phyloP scores from a whole-genome alignment of 345 rosid species.

The Turnera subulata region DNA sequence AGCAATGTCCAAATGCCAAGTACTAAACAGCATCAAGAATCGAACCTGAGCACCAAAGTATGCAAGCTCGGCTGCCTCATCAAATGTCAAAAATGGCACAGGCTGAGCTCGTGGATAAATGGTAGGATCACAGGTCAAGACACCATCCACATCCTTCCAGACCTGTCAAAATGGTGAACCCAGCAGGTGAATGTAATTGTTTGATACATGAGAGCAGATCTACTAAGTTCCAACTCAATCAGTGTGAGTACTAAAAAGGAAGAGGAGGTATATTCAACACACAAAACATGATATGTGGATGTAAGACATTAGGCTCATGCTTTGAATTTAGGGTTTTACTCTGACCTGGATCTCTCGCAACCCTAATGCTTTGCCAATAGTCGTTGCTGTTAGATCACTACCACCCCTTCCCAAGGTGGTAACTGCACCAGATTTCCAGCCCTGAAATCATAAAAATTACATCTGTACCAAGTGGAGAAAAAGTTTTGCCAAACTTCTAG shows the following conservation, averaged over 20 bases:
- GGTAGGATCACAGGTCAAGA: background rate
- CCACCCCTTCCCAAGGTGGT: slow-evolving; percentile 3
- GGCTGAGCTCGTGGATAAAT: background rate
- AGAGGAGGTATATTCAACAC: background rate
- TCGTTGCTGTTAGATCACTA: background rate
- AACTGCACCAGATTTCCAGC: slow-evolving; percentile 1
- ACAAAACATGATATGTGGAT: background rate
- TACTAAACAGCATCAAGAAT: background rate
- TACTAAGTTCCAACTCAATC: background rate
- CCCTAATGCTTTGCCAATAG: background rate
- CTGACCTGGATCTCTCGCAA: background rate
- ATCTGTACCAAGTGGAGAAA: background rate
- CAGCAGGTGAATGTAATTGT: background rate
- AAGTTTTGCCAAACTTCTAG: background rate
- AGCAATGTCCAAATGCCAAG: background rate
- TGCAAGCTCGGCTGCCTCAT: background rate
- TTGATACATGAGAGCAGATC: background rate
- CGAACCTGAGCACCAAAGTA: slow-evolving; percentile 3
- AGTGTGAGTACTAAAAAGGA: too few species aligned
- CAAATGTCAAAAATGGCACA: slow-evolving; percentile 1
- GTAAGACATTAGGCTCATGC: background rate
- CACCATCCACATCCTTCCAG: slow-evolving; percentile 2
- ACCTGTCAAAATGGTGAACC: background rate
- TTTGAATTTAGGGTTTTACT: background rate
- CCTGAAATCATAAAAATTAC: slow-evolving; percentile 13